A percentile compares a stretch with the other conserved stretches of the same genome.
Conservation (phyloP, 2,329 filamentous ascomycete species). For the Penicillium paneum region DNA sequence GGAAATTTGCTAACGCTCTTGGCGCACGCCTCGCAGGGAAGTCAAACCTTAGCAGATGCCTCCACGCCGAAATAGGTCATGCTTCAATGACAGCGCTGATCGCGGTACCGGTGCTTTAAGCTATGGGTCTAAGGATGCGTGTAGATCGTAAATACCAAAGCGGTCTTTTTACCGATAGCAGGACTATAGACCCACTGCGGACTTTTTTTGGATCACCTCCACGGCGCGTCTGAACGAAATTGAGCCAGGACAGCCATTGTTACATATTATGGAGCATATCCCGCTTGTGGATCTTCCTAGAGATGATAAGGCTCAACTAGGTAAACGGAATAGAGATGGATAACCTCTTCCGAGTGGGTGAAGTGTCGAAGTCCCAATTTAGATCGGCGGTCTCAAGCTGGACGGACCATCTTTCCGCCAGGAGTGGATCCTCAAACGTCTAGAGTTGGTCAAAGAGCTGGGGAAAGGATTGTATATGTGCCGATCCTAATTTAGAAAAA, state of each 20-base stretch:
- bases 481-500: conserved; percentile 13
- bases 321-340: neutral
- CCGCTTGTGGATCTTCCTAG: neutral
- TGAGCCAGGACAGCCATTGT: too few relatives aligned
- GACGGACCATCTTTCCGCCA: neutral
- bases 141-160: neutral
- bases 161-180: conserved; percentile 5
- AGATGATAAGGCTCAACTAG: neutral
- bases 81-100: conserved; percentile 12
- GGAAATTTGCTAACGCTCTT: neutral
- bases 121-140: neutral
- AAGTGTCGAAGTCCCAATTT: conserved; percentile 10
- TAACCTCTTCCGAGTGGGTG: neutral
- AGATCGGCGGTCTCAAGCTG: conserved; percentile 9
- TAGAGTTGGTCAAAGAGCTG: neutral
- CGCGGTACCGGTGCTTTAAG: neutral
- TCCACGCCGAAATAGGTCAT: neutral
- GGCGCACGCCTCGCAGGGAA: too few relatives aligned
- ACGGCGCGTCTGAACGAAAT: neutral
- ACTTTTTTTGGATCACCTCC: neutral
- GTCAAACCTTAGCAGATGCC: neutral
- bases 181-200: neutral
- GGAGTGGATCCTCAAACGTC: neutral
- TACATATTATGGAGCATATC: neutral
- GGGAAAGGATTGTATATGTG: conserved; percentile 4